Evolutionary conservation across 768 basidiomycete genomes (phyloP).

Genomic region (Lactifluus echinatus): DNA sequence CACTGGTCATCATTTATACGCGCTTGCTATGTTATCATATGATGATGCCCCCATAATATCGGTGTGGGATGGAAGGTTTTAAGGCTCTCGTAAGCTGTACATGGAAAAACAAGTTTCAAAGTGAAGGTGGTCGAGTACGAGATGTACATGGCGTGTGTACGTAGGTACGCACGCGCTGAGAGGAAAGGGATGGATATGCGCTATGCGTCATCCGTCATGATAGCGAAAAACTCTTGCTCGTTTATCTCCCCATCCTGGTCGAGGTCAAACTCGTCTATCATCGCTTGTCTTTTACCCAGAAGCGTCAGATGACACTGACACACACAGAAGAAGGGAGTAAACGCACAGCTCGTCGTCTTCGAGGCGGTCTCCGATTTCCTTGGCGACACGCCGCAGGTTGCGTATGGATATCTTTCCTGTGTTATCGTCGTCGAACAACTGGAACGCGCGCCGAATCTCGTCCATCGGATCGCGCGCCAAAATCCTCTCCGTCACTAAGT

Average conservation of each 20-base stretch:
- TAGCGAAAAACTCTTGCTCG: conserved; percentile 92
- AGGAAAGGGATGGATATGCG: conserved; percentile 32
- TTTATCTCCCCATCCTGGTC: conserved; percentile 98
- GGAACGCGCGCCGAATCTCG: conserved; percentile 92
- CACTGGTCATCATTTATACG: conserved; percentile 8
- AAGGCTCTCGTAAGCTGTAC: not conserved
- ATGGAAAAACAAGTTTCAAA: not conserved
- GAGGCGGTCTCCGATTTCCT: conserved; percentile 90
- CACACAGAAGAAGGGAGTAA: not conserved
- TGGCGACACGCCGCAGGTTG: conserved; percentile 88
- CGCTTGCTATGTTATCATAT: conserved; percentile 3
- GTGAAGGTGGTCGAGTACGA: not conserved
- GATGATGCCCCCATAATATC: not conserved
- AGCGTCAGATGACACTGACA: not conserved
- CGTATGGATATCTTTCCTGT: conserved; percentile 90
- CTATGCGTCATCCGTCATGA: conserved; percentile 90
- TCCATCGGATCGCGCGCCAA: conserved; percentile 92
- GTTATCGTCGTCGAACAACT: conserved; percentile 92
- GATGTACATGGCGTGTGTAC: not conserved
- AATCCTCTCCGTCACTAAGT: conserved; percentile 86
- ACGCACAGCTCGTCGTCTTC: conserved; percentile 96
- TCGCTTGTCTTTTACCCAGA: conserved; percentile 71
- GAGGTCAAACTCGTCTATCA: conserved; percentile 99
- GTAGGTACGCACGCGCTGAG: not conserved
- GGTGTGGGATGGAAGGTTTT: too few species aligned